Conservation (phyloP, 2,329 filamentous ascomycete genomes). For the Pseudogymnoascus sp. region DNA sequence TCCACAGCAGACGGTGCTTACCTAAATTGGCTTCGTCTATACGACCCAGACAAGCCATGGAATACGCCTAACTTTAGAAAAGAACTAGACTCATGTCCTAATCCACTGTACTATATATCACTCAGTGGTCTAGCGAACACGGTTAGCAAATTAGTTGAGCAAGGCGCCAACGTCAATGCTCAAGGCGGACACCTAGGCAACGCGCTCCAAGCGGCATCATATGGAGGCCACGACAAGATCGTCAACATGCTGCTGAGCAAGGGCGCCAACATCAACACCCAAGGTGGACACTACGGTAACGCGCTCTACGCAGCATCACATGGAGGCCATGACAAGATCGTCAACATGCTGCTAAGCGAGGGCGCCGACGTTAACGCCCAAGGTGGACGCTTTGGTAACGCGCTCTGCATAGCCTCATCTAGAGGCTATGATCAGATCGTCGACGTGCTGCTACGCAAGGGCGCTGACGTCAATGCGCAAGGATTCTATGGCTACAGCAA, state of each 20-base stretch:
- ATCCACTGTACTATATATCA: too few relatives aligned
- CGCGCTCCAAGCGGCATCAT: constrained; percentile 9
- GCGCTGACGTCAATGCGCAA: too few relatives aligned
- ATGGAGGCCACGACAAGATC: background rate
- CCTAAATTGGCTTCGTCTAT: constrained; percentile 4
- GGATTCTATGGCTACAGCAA: constrained; percentile 1
- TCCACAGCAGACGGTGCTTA: background rate
- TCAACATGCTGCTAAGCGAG: constrained; percentile 23
- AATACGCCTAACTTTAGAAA: constrained; percentile 22
- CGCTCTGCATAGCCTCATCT: background rate
- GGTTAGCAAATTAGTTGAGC: background rate
- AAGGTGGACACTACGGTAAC: background rate
- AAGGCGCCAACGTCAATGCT: too few relatives aligned
- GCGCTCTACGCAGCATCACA: constrained; percentile 8
- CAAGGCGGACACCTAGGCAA: background rate
- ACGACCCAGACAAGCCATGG: constrained; percentile 15
- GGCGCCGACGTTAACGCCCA: constrained; percentile 22
- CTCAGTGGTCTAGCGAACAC: too few relatives aligned
- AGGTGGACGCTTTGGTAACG: constrained; percentile 11
- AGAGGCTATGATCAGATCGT: constrained; percentile 10
- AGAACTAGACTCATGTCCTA: too few relatives aligned
- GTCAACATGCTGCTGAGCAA: constrained; percentile 12
- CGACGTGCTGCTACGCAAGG: constrained; percentile 8
- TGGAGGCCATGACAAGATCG: constrained; percentile 19
- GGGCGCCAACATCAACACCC: constrained; percentile 12